These are phyloP conservation scores for Orbilia javanica DNA, from an alignment of 2,329 filamentous ascomycete genomes.

Conservation along the genomic window DNA sequence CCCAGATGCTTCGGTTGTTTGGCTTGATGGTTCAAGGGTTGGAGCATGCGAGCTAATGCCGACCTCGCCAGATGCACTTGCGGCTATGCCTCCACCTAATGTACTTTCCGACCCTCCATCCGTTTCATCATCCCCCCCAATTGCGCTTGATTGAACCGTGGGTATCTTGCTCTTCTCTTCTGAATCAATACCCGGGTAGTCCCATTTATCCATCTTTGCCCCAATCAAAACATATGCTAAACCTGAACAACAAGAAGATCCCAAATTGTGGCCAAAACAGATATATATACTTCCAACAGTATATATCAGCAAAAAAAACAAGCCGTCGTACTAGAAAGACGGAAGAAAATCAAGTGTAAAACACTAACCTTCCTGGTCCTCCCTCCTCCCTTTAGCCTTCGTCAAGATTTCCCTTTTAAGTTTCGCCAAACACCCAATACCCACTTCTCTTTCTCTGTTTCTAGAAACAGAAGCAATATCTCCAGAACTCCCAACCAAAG, in stretches of 20 bases:
- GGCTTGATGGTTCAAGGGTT: neutral
- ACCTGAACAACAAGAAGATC: neutral
- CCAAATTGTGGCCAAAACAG: neutral
- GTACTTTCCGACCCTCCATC: neutral
- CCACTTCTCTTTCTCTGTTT: neutral
- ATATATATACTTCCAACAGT: slow-evolving; percentile 38
- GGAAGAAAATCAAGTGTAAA: neutral
- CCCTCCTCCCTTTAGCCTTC: neutral
- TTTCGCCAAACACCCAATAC: neutral
- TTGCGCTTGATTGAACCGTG: neutral
- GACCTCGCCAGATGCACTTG: neutral
- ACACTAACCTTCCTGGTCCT: neutral
- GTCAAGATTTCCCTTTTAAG: neutral
- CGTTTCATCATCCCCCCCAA: neutral
- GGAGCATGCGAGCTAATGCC: neutral
- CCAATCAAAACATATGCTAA: neutral
- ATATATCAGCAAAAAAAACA: slow-evolving; percentile 16
- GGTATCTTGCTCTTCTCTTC: neutral
- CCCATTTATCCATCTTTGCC: slow-evolving; percentile 6
- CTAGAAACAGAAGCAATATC: neutral
- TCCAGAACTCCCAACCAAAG: neutral
- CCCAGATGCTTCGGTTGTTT: neutral
- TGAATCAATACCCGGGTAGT: neutral
- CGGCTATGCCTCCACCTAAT: neutral
- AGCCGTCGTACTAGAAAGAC: neutral